phyloP scores from a whole-genome alignment of 2,329 filamentous ascomycete species.

The Hypocreales sp. region DNA sequence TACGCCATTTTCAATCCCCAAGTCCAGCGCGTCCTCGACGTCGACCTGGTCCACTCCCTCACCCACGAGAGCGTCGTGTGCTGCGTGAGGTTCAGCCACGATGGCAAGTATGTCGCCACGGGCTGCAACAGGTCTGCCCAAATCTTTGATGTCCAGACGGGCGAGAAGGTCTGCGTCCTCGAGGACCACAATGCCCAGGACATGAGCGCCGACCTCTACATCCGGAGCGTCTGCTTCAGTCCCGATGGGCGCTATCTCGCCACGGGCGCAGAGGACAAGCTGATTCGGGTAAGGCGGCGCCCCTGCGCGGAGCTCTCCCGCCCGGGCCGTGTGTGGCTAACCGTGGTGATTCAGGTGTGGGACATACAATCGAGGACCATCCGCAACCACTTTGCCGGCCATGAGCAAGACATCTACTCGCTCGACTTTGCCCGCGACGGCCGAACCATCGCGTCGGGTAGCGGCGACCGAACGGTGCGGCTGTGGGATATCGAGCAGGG shows the following conservation, averaged over 20 bases:
- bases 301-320: background rate
- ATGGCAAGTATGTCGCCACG: constrained; percentile 90
- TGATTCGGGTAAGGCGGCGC: constrained; percentile 60
- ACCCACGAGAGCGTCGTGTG: constrained; percentile 93
- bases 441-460: constrained; percentile 86
- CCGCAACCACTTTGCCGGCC: constrained; percentile 84
- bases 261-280: constrained; percentile 93
- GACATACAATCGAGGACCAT: constrained; percentile 76
- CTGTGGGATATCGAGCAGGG: constrained; percentile 90
- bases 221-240: constrained; percentile 96
- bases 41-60: constrained; percentile 86
- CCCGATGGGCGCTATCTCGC: constrained; percentile 88
- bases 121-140: constrained; percentile 98
- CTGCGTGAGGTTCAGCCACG: constrained; percentile 91
- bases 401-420: constrained; percentile 97
- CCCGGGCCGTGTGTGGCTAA: no score
- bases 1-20: constrained; percentile 93
- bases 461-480: constrained; percentile 84
- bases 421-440: constrained; percentile 90
- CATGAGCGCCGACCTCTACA: constrained; percentile 85
- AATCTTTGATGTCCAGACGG: constrained; percentile 85
- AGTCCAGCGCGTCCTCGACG: constrained; percentile 77
- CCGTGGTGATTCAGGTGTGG: constrained; percentile 57
- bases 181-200: constrained; percentile 73
- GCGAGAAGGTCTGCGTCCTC: constrained; percentile 75